Evolutionary conservation across 768 basidiomycete genomes (phyloP), one percentile per base, ranked within the genome.

Genomic region (Nevesoporus exiguus): DNA sequence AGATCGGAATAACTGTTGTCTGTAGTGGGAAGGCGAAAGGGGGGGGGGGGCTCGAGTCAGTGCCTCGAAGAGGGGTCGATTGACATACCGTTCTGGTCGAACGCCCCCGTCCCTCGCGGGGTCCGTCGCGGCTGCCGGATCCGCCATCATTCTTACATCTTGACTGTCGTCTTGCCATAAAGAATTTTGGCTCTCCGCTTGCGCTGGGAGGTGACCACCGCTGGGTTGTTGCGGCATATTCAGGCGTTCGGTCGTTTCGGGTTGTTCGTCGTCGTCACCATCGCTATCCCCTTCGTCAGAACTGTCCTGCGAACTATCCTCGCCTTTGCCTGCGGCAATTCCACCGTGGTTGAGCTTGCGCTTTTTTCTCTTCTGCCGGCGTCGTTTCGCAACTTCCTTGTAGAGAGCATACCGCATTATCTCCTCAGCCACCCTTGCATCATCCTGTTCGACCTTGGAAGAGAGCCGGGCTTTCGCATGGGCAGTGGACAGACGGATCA

Each of bases 351-450:
- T 90, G 56, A 93, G 79, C 75, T 90, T 93, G 66, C 90, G 82
- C 74, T 91, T 90, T 79, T 96, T 97, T 57, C 85, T 72, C 59
- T 84, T 81, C 54, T 77, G 74, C 30, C 71, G 67, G 55, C 79
- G 77, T 50, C 91, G 84, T 68, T 89, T 92, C 43, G 91, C 82
- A 17, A 99, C 96, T 70, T 99, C 96, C 67, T 95, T 96, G 82
- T 94, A 99, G 31, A 99, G 81, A 6, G 97, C 97, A 72, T 93
- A 99, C 21, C 95, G 88, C 71, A 99, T 86, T 67, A 98, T 96
- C 65, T 87, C 87, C 69, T 99, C 94, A 3, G 97, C 97, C 39
- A 88, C 86, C 61, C 78, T 80, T 17, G 97, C 94, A 74, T 99
- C 97, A 3, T 76, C 74, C 66, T 87, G 81, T 63, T 91, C 85